Percentiles rank a stretch among this genome's conserved stretches.
Conservation (phyloP, 805 yeast species). For the Kuraishia piskuri region DNA sequence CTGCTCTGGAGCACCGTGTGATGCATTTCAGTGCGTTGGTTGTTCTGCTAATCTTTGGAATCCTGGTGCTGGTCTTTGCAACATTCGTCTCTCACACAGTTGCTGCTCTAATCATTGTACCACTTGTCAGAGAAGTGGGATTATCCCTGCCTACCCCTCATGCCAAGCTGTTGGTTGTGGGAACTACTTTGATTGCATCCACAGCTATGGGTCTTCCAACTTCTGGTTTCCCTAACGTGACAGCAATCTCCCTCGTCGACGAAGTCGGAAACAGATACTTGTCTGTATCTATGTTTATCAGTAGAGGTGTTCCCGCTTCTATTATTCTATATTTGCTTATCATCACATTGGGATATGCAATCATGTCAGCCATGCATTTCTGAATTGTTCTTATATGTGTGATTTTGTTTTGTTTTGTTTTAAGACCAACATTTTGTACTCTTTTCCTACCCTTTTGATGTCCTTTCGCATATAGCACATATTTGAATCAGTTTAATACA, state of each 20-base stretch:
- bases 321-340: slow-evolving; percentile 32
- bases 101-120: slow-evolving; percentile 43
- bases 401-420: not conserved
- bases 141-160: slow-evolving; percentile 34
- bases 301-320: slow-evolving; percentile 45
- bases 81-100: slow-evolving; percentile 50
- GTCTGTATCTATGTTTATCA: slow-evolving; percentile 37
- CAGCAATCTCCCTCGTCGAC: slow-evolving; percentile 49
- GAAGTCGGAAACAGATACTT: slow-evolving; percentile 44
- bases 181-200: slow-evolving; percentile 40
- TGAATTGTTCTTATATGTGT: slow-evolving; percentile 6
- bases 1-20: slow-evolving; percentile 32
- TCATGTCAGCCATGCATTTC: slow-evolving; percentile 27
- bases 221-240: slow-evolving; percentile 48
- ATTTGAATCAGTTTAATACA: too few relatives aligned
- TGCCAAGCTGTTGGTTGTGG: slow-evolving; percentile 38
- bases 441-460: not conserved
- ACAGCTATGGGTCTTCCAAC: slow-evolving; percentile 52
- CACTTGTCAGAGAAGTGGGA: slow-evolving; percentile 42
- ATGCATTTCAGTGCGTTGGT: slow-evolving; percentile 33
- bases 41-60: slow-evolving; percentile 38
- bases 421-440: not conserved
- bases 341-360: slow-evolving; percentile 42
- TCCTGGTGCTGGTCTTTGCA: slow-evolving; percentile 40
- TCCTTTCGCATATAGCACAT: not conserved